Conservation (phyloP, 148 eudicot genomes). For the Nyssa sinensis region DNA sequence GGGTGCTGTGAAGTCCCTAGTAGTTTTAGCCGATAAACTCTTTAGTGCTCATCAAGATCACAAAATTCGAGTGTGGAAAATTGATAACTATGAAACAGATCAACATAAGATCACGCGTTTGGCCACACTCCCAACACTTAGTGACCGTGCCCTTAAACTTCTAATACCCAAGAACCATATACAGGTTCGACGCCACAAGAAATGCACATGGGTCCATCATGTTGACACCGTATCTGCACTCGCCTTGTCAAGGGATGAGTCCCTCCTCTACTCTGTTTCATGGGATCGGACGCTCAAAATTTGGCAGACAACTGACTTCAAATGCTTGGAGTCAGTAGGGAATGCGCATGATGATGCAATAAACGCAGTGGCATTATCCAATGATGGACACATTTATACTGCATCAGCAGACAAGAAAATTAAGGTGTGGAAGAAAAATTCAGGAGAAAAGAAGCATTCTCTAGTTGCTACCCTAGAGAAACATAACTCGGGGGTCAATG, state of each 20-base stretch:
- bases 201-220: conserved; percentile 79
- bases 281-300: conserved; percentile 81
- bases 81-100: conserved; percentile 30
- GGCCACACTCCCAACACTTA: conserved; percentile 78
- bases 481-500: conserved; percentile 76
- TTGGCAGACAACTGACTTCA: conserved; percentile 68
- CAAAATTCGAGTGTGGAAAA: conserved; percentile 88
- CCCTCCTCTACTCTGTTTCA: conserved; percentile 82
- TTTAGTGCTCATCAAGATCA: conserved; percentile 95
- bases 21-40: conserved; percentile 55
- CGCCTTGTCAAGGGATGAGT: conserved; percentile 60
- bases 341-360: conserved; percentile 89
- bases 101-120: conserved; percentile 37
- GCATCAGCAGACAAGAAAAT: conserved; percentile 82
- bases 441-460: conserved; percentile 47
- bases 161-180: conserved; percentile 64
- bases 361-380: conserved; percentile 58
- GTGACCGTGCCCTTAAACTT: conserved; percentile 69
- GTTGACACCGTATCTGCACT: conserved; percentile 76
- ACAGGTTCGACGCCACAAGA: conserved; percentile 63
- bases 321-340: conserved; percentile 68
- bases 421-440: conserved; percentile 61
- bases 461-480: conserved; percentile 48
- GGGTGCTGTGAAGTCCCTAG: conserved; percentile 82
- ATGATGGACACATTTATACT: conserved; percentile 59